Evolutionary conservation across 352 stramenopile genomes (phyloP), one percentile per base, ranked within the genome.

Genomic region (Peronospora destructor): DNA sequence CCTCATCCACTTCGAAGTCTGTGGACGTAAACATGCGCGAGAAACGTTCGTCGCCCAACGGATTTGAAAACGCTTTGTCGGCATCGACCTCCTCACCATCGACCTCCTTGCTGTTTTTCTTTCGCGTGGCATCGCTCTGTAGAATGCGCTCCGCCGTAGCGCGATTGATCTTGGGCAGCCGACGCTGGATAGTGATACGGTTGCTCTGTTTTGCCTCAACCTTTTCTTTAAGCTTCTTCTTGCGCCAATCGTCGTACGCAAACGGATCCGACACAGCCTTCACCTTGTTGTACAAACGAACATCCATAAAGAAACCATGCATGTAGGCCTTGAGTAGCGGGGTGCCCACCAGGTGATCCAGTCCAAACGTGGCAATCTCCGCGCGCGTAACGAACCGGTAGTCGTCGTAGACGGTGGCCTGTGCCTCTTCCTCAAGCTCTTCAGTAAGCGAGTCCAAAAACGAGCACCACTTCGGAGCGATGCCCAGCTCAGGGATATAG

Each of bases 291-390:
- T 99, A 98, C 30, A 99, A 71, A 17, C 94, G 89, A 25, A 93
- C 95, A 63, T 99, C 95, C 76, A 99, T 99, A 70, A 99, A 99
- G 76, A 98, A 99, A 39, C 97, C 97, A 75, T 99, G 97, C 96
- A 99, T 99, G 78, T 99, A 99, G 8, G 94, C 95, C 61, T 91
- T 91, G 19, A 99, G 77, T 56, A 99, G 59, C 12, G 95, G 90
- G 32, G 95, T 98, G 34, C 97, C 97, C 37, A 99, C 85, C 29
- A 99, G 78, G 59, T 98, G 95, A 46, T 94, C 84, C n/a, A 98
- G 82, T 30, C 95, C 96, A n/a, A 99, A 91, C 17, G 85, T 79
- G 48, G 96, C 76, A 29, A 99, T 80, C 63, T 98, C 95, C 10
- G 94, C 64, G 9, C 86, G 75, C 19, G 94, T 98, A 14, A 99